These are phyloP conservation scores for Parastagonospora avenae DNA, from an alignment of 2,329 filamentous ascomycete genomes.

Conservation along the genomic window DNA sequence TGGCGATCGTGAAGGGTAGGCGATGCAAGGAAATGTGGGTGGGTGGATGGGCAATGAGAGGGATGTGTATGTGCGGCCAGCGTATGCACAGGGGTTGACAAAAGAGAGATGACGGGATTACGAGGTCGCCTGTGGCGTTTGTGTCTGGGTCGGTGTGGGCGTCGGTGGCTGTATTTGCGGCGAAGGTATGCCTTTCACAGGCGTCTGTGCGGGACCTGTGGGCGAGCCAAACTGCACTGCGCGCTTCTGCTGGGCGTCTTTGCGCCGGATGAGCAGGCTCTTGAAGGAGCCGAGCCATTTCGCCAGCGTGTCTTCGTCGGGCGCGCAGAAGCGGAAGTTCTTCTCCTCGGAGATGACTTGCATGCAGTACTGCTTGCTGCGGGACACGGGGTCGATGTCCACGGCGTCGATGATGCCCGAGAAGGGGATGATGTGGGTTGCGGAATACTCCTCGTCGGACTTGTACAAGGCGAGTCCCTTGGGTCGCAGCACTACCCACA, in stretches of 20 bases:
- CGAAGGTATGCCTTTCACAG: slow-evolving; percentile 3
- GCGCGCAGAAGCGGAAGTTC: slow-evolving; percentile 60
- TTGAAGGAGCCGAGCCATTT: slow-evolving; percentile 91
- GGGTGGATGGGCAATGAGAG: too few species aligned
- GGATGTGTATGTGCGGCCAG: too few species aligned
- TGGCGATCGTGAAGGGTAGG: too few species aligned
- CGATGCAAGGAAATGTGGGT: too few species aligned
- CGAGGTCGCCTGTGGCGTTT: too few species aligned
- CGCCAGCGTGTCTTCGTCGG: slow-evolving; percentile 80
- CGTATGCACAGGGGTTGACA: background rate
- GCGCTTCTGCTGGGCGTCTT: slow-evolving; percentile 52
- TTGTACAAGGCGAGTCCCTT: slow-evolving; percentile 90
- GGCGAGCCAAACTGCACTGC: slow-evolving; percentile 15
- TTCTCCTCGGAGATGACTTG: slow-evolving; percentile 93
- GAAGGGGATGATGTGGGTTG: slow-evolving; percentile 80
- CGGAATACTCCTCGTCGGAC: slow-evolving; percentile 86
- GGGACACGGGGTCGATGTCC: slow-evolving; percentile 86
- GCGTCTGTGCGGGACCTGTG: slow-evolving; percentile 16
- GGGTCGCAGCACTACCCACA: slow-evolving; percentile 89
- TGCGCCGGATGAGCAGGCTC: slow-evolving; percentile 75
- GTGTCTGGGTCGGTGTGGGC: slow-evolving; percentile 10
- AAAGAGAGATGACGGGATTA: background rate
- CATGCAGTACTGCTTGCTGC: slow-evolving; percentile 83
- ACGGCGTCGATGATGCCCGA: slow-evolving; percentile 84
- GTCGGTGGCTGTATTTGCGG: slow-evolving; percentile 5